These are phyloP conservation scores for Capillidium rhysosporum DNA, from an alignment of 371 early-diverging fungal species.

Conservation along the genomic window DNA sequence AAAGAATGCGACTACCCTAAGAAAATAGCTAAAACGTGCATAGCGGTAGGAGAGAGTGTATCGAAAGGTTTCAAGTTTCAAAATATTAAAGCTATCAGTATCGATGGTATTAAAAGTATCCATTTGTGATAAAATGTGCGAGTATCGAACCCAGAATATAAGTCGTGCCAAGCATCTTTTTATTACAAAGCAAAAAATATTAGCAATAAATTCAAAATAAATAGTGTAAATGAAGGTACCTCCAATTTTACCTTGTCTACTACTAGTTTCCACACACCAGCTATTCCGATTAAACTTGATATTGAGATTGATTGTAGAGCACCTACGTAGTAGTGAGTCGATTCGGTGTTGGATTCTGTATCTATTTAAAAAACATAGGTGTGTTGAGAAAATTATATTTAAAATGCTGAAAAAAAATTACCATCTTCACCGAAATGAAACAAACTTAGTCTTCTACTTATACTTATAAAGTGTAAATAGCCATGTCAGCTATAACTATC, in stretches of 20 bases:
- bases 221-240: neutral
- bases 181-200: neutral
- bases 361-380: too few species aligned
- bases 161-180: conserved; percentile 6
- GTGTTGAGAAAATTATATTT: too few species aligned
- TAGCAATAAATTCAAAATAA: neutral
- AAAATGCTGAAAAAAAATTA: too few species aligned
- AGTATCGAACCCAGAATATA: conserved; percentile 1
- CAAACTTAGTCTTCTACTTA: too few species aligned
- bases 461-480: too few species aligned
- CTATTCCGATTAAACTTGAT: too few species aligned
- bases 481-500: too few species aligned
- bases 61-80: neutral
- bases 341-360: too few species aligned
- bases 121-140: neutral
- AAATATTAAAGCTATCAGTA: neutral
- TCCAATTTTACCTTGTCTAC: conserved; percentile 1
- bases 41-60: neutral
- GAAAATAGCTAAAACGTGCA: conserved; percentile 2
- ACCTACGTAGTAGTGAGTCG: too few species aligned
- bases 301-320: too few species aligned
- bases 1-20: neutral
- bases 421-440: too few species aligned
- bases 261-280: too few species aligned
- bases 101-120: neutral